Conservation (phyloP, 805 yeast species). For the Metschnikowia lochheadii region DNA sequence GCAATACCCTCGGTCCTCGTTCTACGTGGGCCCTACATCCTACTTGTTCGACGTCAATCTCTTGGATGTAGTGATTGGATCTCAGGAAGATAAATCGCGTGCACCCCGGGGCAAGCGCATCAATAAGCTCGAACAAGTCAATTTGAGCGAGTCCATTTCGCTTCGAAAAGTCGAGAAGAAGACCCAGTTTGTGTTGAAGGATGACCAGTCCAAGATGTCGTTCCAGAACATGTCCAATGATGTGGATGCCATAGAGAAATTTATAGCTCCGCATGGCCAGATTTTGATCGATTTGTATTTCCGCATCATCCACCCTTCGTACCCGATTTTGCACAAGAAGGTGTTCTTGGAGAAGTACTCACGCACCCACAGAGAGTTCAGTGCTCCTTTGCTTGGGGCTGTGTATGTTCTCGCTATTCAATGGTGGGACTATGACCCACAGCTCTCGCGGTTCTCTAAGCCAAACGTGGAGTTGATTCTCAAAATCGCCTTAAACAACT, state of each 20-base stretch:
- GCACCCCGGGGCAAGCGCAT: slow-evolving; percentile 20
- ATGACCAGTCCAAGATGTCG: slow-evolving; percentile 71
- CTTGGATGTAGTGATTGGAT: slow-evolving; percentile 52
- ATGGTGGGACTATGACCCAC: slow-evolving; percentile 92
- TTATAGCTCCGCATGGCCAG: slow-evolving; percentile 91
- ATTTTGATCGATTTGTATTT: slow-evolving; percentile 75
- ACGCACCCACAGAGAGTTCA: slow-evolving; percentile 85
- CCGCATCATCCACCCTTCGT: slow-evolving; percentile 82
- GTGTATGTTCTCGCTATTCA: slow-evolving; percentile 85
- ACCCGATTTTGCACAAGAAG: slow-evolving; percentile 86
- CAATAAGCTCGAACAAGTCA: slow-evolving; percentile 71
- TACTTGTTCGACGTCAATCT: slow-evolving; percentile 66
- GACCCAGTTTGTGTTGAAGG: slow-evolving; percentile 73
- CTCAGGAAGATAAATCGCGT: slow-evolving; percentile 22
- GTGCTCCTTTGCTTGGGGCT: slow-evolving; percentile 87
- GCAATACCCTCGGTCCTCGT: slow-evolving; percentile 87
- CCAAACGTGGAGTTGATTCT: slow-evolving; percentile 60
- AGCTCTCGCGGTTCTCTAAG: slow-evolving; percentile 66
- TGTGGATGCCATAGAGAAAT: slow-evolving; percentile 77
- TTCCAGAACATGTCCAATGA: slow-evolving; percentile 68
- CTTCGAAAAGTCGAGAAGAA: slow-evolving; percentile 75
- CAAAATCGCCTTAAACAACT: slow-evolving; percentile 54
- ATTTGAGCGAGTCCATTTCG: slow-evolving; percentile 59
- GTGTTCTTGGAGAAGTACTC: slow-evolving; percentile 89
- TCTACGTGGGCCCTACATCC: slow-evolving; percentile 85